Evolutionary conservation across 129 eudicot genomes (phyloP), one percentile per base, ranked within the genome.

Genomic region (Flaveria brownii): DNA sequence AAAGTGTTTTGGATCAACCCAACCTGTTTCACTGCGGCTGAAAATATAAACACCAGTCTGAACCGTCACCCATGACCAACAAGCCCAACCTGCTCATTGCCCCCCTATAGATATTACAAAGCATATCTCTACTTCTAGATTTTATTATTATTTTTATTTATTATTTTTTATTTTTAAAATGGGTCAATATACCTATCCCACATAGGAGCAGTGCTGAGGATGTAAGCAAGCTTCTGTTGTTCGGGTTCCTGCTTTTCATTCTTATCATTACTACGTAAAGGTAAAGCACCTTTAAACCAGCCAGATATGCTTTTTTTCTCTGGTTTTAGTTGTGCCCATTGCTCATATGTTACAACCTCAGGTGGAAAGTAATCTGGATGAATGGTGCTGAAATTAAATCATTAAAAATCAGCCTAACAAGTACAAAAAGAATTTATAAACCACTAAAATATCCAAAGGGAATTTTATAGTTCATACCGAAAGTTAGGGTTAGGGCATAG

Each of bases 211-310:
- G 97, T 88, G 63, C 85, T 81, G 68, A 94, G 88, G 64, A 82
- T 76, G 70, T 84, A 83, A 75, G 73, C 82, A 74, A 94, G 96
- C 66, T 89, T 88, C 79, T 91, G 89, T 22, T 59, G 84, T 23
- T 86, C 36, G 0, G 96, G 86, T 22, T 87, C 96, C 78, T 87
- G 92, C 73, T 64, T 49, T 54, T 93, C 91, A 78, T 88, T 88
- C 87, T 87, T 94, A 26, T 83, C 91, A 67, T 81, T 52, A 33
- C 62, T 15, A 15, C 45, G 11, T 30, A 30, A 63, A 63, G 69
- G 83, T 79, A 94, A 85, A 22, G 89, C 86, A 68, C 91, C 93
- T 84, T 87, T 94, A 75, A 94, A 84, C 98, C 98, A 94, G 45
- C 88, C 90, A 81, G 93, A 84, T 81, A 79, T 42, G 80, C 77